phyloP scores from a whole-genome alignment of 768 basidiomycete genomes.

The Tulasnella sp. region DNA sequence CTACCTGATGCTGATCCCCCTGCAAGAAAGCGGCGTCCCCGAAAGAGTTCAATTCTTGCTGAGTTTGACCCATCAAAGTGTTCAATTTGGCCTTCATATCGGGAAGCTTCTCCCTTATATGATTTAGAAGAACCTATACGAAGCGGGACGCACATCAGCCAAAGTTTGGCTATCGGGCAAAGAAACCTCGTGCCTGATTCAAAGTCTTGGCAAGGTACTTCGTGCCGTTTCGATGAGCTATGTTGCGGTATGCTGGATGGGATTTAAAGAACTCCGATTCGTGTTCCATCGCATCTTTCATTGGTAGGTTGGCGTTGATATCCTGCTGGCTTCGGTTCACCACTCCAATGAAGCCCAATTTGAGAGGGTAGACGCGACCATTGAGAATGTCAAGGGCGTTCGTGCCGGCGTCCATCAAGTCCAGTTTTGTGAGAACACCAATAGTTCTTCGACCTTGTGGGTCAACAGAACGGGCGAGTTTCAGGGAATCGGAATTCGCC shows the following conservation, averaged over 20 bases:
- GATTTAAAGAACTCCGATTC: conserved; percentile 90
- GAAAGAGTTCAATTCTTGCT: conserved; percentile 96
- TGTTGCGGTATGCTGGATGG: conserved; percentile 91
- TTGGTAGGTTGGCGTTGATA: conserved; percentile 83
- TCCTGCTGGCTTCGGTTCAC: conserved; percentile 98
- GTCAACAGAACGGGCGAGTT: conserved; percentile 93
- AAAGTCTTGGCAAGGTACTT: conserved; percentile 90
- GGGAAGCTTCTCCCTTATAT: conserved; percentile 97
- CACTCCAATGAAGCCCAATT: conserved; percentile 96
- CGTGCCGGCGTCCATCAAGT: conserved; percentile 99
- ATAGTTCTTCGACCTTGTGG: conserved; percentile 96
- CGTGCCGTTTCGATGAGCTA: conserved; percentile 97
- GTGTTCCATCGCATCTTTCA: conserved; percentile 80
- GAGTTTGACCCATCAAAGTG: conserved; percentile 98
- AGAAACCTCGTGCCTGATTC: conserved; percentile 70
- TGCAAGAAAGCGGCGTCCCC: conserved; percentile 85
- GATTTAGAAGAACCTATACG: conserved; percentile 84
- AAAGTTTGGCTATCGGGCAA: not conserved
- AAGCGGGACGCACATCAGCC: not conserved
- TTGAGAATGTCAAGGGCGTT: conserved; percentile 96
- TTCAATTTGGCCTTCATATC: conserved; percentile 99
- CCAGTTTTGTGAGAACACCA: conserved; percentile 94
- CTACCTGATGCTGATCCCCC: conserved; percentile 76
- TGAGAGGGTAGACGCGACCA: conserved; percentile 95
- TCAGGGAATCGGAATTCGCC: conserved; percentile 97